Evolutionary conservation across 176 grass and related monocot genomes (phyloP), one percentile per base, ranked within the genome.

Genomic region (Aechmea fasciata): DNA sequence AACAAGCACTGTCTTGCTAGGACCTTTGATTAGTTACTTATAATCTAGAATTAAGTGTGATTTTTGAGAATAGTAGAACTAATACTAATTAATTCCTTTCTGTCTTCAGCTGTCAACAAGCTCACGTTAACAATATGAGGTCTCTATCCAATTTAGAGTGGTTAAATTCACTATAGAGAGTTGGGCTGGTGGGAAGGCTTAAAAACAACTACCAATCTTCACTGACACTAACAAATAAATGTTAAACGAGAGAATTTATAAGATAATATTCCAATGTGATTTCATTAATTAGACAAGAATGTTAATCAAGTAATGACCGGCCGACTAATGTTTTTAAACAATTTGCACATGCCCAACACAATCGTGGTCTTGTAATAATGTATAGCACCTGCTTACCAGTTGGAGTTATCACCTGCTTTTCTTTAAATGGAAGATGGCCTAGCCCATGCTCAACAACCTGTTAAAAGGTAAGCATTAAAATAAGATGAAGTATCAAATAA

Each of bases 381-480:
- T 17, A 59, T 14, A 1, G 19, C 19, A 19, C n/a, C 47, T 69
- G 77, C 82, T 79, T 85, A 99, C 94, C 94, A 69, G 94, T 99
- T 10, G 94, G 94, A 82, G 94, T 94, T 48, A 79, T 87, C 70
- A 94, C 83, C 75, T 94, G 90, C 78, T 89, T 94, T 82, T 94
- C 90, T 74, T 85, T 83, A 69, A 94, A 94, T 48, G 90, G 90
- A 82, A 94, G 90, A 78, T 84, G 80, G 65, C 88, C 94, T 67
- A 99, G 79, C 52, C 94, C 94, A 78, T 93, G 89, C 78, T 99
- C 94, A 23, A 99, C 89, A 68, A 99, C 94, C 94, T 99, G 81
- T 87, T 74, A 24, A 78, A 15, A 69, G 11, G 49, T 14, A 62
- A 11, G 57, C 57, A 69, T 48, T 59, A 20, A 53, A 51, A 76